Percentiles rank a stretch among this genome's conserved stretches.
Evolutionary conservation across 2,329 filamentous ascomycete species (phyloP).

Genomic region (Cladophialophora carrionii): DNA sequence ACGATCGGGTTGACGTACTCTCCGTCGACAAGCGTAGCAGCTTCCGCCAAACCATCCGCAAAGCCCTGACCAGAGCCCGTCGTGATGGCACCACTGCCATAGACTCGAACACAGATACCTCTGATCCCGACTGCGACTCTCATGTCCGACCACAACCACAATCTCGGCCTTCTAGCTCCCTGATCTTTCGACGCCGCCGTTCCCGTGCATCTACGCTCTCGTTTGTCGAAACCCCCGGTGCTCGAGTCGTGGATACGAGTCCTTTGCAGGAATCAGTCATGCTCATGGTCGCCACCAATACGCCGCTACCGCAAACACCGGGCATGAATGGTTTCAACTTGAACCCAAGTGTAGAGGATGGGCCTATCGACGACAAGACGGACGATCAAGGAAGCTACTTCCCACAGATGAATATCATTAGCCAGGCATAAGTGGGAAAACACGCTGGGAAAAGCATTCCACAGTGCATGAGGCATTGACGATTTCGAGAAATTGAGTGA

Average conservation of each 20-base stretch:
- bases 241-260: constrained; percentile 31
- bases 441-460: neutral
- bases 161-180: constrained; percentile 13
- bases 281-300: constrained; percentile 33
- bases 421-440: constrained; percentile 7
- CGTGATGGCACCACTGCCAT: constrained; percentile 13
- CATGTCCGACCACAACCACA: neutral
- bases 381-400: neutral
- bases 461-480: neutral
- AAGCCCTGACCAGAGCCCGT: constrained; percentile 27
- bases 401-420: constrained; percentile 8
- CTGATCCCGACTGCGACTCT: constrained; percentile 1
- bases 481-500: neutral
- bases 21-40: constrained; percentile 28
- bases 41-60: constrained; percentile 31
- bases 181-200: constrained; percentile 26
- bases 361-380: neutral
- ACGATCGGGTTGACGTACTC: constrained; percentile 8
- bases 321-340: constrained; percentile 4
- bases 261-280: constrained; percentile 32
- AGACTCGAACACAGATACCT: neutral
- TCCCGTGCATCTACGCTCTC: constrained; percentile 20
- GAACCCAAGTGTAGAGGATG: neutral
- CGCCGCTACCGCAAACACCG: constrained; percentile 30
- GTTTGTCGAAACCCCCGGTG: constrained; percentile 29